These are phyloP conservation scores for Sclerotiophoma versabilis DNA, from an alignment of 2,329 filamentous ascomycete genomes.

Conservation along the genomic window DNA sequence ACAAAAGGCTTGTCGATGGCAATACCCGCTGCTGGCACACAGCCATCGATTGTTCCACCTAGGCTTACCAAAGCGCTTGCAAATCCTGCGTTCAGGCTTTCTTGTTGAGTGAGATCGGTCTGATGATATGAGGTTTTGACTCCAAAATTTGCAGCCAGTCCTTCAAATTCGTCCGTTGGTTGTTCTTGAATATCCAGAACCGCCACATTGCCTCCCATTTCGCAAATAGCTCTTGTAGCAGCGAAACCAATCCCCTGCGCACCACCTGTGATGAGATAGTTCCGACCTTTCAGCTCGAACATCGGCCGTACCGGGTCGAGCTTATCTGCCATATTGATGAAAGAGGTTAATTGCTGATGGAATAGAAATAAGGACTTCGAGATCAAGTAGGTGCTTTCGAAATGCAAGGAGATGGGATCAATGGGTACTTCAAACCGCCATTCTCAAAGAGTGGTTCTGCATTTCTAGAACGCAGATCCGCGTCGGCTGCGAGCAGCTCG, in stretches of 20 bases:
- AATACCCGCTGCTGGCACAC: constrained; percentile 47
- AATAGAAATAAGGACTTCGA: not conserved
- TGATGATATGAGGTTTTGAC: constrained; percentile 23
- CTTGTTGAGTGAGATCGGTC: constrained; percentile 26
- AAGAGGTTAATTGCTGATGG: not conserved
- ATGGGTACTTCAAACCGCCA: not conserved
- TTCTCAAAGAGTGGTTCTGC: not conserved
- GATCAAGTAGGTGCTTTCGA: not conserved
- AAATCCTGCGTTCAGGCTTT: constrained; percentile 22
- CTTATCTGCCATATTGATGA: constrained; percentile 18
- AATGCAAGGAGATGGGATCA: not conserved
- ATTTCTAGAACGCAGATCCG: not conserved
- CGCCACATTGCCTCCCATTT: constrained; percentile 29
- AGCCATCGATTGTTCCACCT: constrained; percentile 21
- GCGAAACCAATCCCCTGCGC: constrained; percentile 30
- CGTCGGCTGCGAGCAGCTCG: not conserved
- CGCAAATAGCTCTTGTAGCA: constrained; percentile 24
- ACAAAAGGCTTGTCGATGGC: constrained; percentile 56
- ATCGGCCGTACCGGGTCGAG: constrained; percentile 21
- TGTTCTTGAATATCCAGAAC: constrained; percentile 23
- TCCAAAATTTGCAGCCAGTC: constrained; percentile 17
- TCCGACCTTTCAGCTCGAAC: constrained; percentile 23
- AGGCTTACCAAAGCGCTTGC: constrained; percentile 20
- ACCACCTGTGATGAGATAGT: constrained; percentile 29
- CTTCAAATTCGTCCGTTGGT: constrained; percentile 18